phyloP scores from a whole-genome alignment of 805 yeast species.

The Vanderwaltozyma yarrowii region DNA sequence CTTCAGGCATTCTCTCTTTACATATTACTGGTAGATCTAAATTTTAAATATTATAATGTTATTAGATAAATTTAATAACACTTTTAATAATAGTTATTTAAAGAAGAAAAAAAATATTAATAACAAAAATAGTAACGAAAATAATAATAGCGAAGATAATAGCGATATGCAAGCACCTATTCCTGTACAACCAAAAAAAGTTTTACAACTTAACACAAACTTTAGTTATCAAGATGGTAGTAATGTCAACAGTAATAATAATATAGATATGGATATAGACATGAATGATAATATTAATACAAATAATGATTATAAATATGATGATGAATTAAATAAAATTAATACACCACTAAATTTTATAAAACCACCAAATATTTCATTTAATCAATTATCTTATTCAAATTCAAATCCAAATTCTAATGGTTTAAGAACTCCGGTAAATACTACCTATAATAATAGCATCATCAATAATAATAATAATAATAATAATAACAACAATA shows the following conservation, averaged over 20 bases:
- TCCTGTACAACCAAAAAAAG: background rate
- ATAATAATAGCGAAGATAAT: too few species aligned
- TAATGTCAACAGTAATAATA: background rate
- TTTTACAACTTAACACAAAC: background rate
- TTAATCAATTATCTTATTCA: background rate
- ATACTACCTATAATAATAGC: too few species aligned
- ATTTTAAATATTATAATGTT: too few species aligned
- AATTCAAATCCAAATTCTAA: background rate
- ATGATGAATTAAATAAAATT: background rate
- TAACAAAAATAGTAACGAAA: too few species aligned
- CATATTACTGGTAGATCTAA: too few species aligned
- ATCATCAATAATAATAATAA: background rate
- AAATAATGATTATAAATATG: too few species aligned
- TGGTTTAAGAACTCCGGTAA: background rate
- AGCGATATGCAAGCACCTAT: slow-evolving; percentile 1
- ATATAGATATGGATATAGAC: background rate
- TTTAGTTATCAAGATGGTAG: background rate
- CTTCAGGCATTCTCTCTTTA: too few species aligned
- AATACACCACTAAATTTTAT: slow-evolving; percentile 1
- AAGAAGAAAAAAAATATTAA: too few species aligned
- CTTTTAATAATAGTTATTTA: too few species aligned
- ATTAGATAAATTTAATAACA: too few species aligned
- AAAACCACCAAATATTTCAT: slow-evolving; percentile 1
- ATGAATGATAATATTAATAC: too few species aligned
- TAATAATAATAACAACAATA: background rate